Base-by-base conservation (phyloP, 148 eudicot genomes). In the Persicaria tinctoria region DNA sequence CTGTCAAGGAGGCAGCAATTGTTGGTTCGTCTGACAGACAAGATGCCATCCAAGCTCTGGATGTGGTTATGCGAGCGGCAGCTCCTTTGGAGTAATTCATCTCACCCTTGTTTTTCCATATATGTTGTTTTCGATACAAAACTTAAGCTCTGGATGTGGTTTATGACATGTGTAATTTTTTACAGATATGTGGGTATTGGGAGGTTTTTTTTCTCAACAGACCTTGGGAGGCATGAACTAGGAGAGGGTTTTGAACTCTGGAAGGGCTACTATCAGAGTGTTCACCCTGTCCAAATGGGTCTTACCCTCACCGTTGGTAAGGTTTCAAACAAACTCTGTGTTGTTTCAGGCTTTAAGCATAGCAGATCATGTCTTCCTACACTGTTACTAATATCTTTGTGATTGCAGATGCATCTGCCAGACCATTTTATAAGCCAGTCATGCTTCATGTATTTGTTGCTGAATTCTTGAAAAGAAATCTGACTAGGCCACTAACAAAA, bases 221-320 rank as follows among this genome's bases (percentile, higher is more conserved):
- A 59, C 12, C 75, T 88, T 74, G 89, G 89, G 3, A 72, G 57
- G 41, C 70, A 80, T 50, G 76, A 84, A 12, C 78, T 85, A 48
- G 84, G 86, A 32, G 77, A 79, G 23, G 89, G 89, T 27, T 70
- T 88, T 16, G 86, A 84, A 63, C 77, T 78, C 64, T 88, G 87
- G 91, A 74, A 84, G 46, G 91, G 91, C 38, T 88, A 82, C 78
- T 84, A 88, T 71, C 91, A 88, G 49, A 88, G 89, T 75, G 78
- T 88, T 45, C 85, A 89, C 14, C 91, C 91, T 49, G 86, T 87
- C 48, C 86, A 85, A 72, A 82, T 85, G 91, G 91, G 91, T 5
- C 50, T 85, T 55, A 82, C 91, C 18, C 80, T 88, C 20, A 88
- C 82, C 45, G 84, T 88, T 4, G 91, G 91, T 88, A 49, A 38